These are phyloP conservation scores for Dunaliella primolecta DNA, from an alignment of 139 green algal species.

Conservation along the genomic window DNA sequence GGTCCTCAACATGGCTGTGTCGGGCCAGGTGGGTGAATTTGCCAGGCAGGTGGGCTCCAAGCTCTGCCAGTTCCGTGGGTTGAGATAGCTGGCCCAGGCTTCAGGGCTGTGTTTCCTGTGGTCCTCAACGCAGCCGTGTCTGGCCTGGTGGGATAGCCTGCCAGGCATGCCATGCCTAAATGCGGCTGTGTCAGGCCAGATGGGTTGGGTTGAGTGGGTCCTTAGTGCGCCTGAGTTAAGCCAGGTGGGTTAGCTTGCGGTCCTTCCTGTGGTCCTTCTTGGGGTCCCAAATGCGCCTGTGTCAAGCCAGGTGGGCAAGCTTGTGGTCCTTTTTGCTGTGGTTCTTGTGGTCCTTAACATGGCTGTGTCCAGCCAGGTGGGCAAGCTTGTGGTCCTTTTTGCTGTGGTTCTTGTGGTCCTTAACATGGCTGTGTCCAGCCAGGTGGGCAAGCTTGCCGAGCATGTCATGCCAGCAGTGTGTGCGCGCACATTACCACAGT, in stretches of 20 bases:
- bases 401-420: slow-evolving; percentile 2
- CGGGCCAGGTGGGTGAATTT: background rate
- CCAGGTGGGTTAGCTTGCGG: slow-evolving; percentile 31
- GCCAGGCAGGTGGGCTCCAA: too few species aligned
- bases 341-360: background rate
- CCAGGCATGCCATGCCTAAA: too few species aligned
- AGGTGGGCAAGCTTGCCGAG: too few species aligned
- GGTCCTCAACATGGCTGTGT: slow-evolving; percentile 54
- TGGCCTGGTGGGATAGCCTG: too few species aligned
- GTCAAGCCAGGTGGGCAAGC: background rate
- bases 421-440: slow-evolving; percentile 54
- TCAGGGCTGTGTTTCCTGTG: slow-evolving; percentile 86
- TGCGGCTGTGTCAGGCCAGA: slow-evolving; percentile 61
- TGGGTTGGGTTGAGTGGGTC: too few species aligned
- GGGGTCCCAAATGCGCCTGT: background rate
- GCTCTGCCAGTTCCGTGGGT: too few species aligned
- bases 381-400: too few species aligned
- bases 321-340: too few species aligned
- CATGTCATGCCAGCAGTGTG: too few species aligned
- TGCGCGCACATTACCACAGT: too few species aligned
- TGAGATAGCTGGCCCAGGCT: slow-evolving; percentile 89
- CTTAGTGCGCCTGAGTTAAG: too few species aligned
- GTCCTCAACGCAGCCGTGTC: slow-evolving; percentile 84
- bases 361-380: slow-evolving; percentile 3
- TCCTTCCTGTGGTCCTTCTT: too few species aligned